Percentiles rank a stretch among this genome's conserved stretches.
These are phyloP conservation scores for Fusarium sp. DNA, from an alignment of 2,329 filamentous ascomycete genomes.

Conservation along the genomic window DNA sequence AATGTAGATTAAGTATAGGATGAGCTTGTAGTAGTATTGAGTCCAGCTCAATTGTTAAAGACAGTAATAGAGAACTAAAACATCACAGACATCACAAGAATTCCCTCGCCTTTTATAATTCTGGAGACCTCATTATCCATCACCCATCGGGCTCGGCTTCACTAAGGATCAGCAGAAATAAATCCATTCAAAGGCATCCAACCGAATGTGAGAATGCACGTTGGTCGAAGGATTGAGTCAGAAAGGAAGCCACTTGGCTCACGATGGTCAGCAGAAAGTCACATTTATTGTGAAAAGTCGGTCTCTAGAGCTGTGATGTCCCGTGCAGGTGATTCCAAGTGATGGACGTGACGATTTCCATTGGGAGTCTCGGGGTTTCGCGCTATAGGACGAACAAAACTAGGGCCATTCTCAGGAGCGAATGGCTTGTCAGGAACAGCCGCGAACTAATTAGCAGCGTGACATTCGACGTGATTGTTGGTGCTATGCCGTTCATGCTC, in stretches of 20 bases:
- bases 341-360: conserved; percentile 35
- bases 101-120: conserved; percentile 20
- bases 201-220: conserved; percentile 28
- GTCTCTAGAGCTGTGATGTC: conserved; percentile 34
- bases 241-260: conserved; percentile 15
- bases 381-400: conserved; percentile 31
- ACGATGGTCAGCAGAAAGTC: conserved; percentile 17
- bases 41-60: conserved; percentile 14
- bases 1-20: background rate
- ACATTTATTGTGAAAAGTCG: conserved; percentile 26
- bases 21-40: conserved; percentile 1
- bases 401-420: conserved; percentile 14
- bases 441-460: conserved; percentile 25
- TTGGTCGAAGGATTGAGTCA: conserved; percentile 33
- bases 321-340: conserved; percentile 39
- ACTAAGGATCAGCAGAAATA: conserved; percentile 31
- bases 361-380: conserved; percentile 35
- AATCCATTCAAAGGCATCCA: conserved; percentile 25
- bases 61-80: background rate
- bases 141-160: background rate
- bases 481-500: conserved; percentile 18
- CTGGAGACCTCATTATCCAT: background rate
- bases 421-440: conserved; percentile 28
- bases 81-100: background rate
- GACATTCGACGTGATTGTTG: conserved; percentile 12